Evolutionary conservation across 2,329 filamentous ascomycete species (phyloP), one percentile per base, ranked within the genome.

Genomic region (Alternaria sp.): DNA sequence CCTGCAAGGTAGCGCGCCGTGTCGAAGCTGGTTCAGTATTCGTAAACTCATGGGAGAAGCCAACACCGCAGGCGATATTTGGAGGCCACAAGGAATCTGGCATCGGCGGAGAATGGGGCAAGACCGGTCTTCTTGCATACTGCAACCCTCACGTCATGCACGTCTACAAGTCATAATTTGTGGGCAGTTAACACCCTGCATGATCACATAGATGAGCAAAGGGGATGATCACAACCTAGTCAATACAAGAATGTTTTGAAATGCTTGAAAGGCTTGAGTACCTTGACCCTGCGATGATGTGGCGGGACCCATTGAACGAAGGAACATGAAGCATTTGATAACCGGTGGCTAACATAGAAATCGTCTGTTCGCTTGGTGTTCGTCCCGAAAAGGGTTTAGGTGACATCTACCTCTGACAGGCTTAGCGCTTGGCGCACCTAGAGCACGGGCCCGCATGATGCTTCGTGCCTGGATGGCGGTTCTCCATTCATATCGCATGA

Each of bases 41-140:
- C 75, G 80, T 88, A 59, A 89, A 89, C 76, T 83, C 80, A 19
- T 84, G 77, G 62, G 81, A 84, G 73, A 82, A 83, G 73, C 79
- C 81, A 0, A 83, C 80, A 5, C 81, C 84, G 0, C 77, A 81
- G 67, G 84, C 83, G 5, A 76, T 81, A 68, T 94, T 94, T 70
- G 90, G 91, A 57, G 93, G 93, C 0, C 93, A 87, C 84, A 95
- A 94, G 82, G 87, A 93, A 81, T 88, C 84, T 25, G 92, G 93
- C 65, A 91, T 93, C 61, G 92, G 92, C 47, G 88, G 91, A 60
- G 93, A 96, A 79, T 83, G 81, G 82, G 77, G 77, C 50, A 78
- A 70, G 66, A 77, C 76, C 32, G 83, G 83, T 53, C 71, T 84
- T 58, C 77, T 84, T 63, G 78, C 82, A 6, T 84, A 83, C 71